Percentiles rank a stretch among this genome's conserved stretches.
phyloP scores from a whole-genome alignment of 805 yeast genomes.

The Saturnispora diversa region DNA sequence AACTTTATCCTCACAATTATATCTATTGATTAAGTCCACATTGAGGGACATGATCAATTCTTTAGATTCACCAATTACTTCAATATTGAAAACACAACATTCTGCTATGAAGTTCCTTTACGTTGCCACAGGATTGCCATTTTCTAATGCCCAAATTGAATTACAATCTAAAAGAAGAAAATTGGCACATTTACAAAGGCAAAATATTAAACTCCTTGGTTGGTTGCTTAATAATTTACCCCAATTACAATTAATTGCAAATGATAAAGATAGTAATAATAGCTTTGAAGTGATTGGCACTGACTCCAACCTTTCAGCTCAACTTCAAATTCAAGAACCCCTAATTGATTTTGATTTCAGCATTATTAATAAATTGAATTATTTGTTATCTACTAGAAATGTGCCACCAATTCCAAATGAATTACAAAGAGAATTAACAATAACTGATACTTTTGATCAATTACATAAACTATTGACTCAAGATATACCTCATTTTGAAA shows the following conservation, averaged over 20 bases:
- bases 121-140: conserved; percentile 31
- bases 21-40: conserved; percentile 11
- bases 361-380: conserved; percentile 8
- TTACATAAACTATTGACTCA: conserved; percentile 4
- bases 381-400: not conserved
- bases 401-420: not conserved
- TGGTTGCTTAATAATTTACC: conserved; percentile 30
- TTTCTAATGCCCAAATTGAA: conserved; percentile 27
- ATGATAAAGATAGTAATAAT: not conserved
- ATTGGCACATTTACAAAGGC: conserved; percentile 19
- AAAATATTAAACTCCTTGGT: conserved; percentile 33
- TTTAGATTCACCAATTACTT: conserved; percentile 22
- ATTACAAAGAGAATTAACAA: not conserved
- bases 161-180: conserved; percentile 20
- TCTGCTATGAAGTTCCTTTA: conserved; percentile 15
- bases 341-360: not conserved
- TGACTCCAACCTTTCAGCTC: too few species aligned
- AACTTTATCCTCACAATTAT: conserved; percentile 20
- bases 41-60: conserved; percentile 14
- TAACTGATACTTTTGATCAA: not conserved
- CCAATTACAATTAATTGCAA: conserved; percentile 11
- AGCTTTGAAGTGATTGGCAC: too few species aligned
- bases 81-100: conserved; percentile 18
- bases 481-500: conserved; percentile 5
- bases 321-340: not conserved